Percentiles rank a stretch among this genome's conserved stretches.
Evolutionary conservation across 2,329 filamentous ascomycete genomes (phyloP).

Genomic region (Ophiocordyceps unilateralis): DNA sequence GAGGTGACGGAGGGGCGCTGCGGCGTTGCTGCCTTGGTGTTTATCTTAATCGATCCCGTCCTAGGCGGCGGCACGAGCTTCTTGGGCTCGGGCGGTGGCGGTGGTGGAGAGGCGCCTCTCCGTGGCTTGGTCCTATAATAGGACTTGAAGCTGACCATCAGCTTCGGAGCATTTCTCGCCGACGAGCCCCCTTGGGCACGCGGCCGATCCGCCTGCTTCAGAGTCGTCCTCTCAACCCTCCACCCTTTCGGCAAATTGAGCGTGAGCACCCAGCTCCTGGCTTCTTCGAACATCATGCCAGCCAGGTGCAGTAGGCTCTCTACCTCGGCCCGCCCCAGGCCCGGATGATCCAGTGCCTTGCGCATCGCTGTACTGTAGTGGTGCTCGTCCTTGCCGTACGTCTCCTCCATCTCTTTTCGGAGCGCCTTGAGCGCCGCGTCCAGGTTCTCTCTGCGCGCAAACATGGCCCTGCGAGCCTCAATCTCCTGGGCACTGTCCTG

Average conservation of each 20-base stretch:
- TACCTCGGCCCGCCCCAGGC: conserved; percentile 22
- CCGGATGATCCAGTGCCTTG: conserved; percentile 21
- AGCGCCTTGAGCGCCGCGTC: conserved; percentile 32
- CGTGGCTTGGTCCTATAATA: conserved; percentile 20
- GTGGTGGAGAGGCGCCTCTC: conserved; percentile 6
- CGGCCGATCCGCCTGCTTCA: conserved; percentile 19
- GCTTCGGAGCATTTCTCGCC: background rate
- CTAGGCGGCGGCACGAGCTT: conserved; percentile 11
- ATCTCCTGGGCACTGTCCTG: conserved; percentile 29
- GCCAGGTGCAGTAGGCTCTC: conserved; percentile 25
- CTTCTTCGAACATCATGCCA: conserved; percentile 28
- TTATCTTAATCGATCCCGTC: conserved; percentile 22
- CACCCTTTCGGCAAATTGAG: conserved; percentile 23
- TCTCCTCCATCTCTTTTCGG: conserved; percentile 25
- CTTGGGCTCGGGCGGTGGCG: conserved; percentile 10
- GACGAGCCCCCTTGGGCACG: conserved; percentile 3
- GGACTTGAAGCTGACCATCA: conserved; percentile 20
- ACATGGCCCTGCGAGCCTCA: conserved; percentile 43
- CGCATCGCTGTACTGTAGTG: conserved; percentile 25
- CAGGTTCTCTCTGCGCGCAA: conserved; percentile 46
- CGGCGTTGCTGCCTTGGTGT: conserved; percentile 13
- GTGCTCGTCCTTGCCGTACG: conserved; percentile 18
- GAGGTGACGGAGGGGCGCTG: conserved; percentile 4
- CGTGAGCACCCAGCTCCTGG: conserved; percentile 22
- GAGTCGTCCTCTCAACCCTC: conserved; percentile 18